Base-by-base conservation (phyloP, 148 eudicot genomes). In the Rhododendron kiyosumense region DNA sequence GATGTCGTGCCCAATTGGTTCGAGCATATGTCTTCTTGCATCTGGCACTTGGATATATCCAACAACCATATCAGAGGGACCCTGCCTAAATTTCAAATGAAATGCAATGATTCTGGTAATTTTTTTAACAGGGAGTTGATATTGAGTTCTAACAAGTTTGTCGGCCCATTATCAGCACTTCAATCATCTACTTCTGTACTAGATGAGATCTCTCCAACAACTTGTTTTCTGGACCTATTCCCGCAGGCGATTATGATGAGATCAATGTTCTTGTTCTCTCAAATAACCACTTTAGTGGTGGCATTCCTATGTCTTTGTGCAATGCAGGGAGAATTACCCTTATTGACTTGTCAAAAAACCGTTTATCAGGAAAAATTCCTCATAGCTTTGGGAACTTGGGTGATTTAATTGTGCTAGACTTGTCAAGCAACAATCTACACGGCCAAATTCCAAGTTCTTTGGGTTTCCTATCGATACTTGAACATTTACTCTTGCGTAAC, bases 211-310 rank as follows among this genome's bases (percentile, higher is more conserved):
- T 84, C 24, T 84, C 79, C 36, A 34, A 84, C 78, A 84, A 84
- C 79, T 71, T 84, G 26, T 26, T 71, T 24, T 84, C 85, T 1
- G 85, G 85, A 17, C 45, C 38, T 13, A 28, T 84, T 84, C 63
- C 85, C 34, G 4, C 12, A 4, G 52, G 7, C 24, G 14, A 74
- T 84, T 59, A 32, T 17, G 28, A 11, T 45, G 43, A 1, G 45
- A 84, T 84, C 36, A 0, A 18, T 0, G 0, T 0, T 48, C 34
- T 84, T 84, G n/a, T 3, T 84, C 85, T 84, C 63, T 32, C 79
- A 15, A 84, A 73, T 46, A 84, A 84, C 65, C 79, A 45, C 49
- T 84, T 84, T 24, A 73, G 5, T 3, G 85, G 85, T n/a, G n/a
- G 9, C n/a, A n/a, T 84, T 46, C 79, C 80, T 6, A 20, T 5